These are phyloP conservation scores for Mortierella sp. DNA, from an alignment of 371 early-diverging fungal genomes.

Conservation along the genomic window DNA sequence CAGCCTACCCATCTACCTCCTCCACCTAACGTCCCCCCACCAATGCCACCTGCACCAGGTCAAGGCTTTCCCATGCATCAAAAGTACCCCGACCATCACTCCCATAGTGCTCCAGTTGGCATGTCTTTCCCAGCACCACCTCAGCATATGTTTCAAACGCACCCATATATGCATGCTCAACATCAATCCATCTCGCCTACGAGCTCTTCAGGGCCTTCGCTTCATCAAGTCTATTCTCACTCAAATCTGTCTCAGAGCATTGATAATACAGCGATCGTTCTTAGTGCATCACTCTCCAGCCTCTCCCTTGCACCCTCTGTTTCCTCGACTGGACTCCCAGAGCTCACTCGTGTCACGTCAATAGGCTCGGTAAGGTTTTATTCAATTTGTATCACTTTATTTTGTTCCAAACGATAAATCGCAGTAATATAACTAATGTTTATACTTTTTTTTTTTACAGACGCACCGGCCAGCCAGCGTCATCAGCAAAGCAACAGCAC, in stretches of 20 bases:
- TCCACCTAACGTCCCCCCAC: neutral
- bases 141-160: neutral
- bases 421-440: no score
- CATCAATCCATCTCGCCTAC: constrained; percentile 3
- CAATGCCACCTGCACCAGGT: neutral
- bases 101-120: neutral
- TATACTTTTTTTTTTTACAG: neutral
- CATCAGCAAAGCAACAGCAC: constrained; percentile 2
- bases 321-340: constrained; percentile 2
- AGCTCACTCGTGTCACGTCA: constrained; percentile 22
- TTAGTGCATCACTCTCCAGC: constrained; percentile 31
- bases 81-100: neutral
- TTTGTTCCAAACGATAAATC: neutral
- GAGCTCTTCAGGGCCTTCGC: constrained; percentile 7
- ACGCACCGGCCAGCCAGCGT: constrained; percentile 16
- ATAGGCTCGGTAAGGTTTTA: constrained; percentile 23
- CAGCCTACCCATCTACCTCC: neutral
- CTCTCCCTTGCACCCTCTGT: constrained; percentile 27
- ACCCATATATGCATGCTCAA: neutral
- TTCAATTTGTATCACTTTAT: neutral
- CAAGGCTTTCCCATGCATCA: neutral
- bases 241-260: constrained; percentile 23
- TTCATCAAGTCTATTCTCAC: constrained; percentile 9
- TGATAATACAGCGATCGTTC: constrained; percentile 25
- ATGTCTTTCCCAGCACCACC: neutral